These are phyloP conservation scores for Cucurbita ficifolia DNA, from an alignment of 306 rosid genomes.

Conservation along the genomic window DNA sequence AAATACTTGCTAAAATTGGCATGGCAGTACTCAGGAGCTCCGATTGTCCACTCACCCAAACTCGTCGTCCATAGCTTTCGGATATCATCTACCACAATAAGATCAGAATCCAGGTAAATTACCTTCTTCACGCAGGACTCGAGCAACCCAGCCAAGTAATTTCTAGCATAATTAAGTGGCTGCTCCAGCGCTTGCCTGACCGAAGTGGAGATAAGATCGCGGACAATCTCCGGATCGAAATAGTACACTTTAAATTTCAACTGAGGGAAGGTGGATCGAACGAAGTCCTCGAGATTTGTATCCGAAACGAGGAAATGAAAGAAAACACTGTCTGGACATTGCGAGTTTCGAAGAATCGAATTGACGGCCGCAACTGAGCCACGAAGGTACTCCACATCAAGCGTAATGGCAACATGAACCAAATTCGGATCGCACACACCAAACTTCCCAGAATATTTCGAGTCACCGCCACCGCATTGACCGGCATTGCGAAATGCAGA, in stretches of 20 bases:
- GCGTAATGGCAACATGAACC: constrained; percentile 71
- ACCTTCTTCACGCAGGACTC: constrained; percentile 60
- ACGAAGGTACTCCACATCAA: constrained; percentile 60
- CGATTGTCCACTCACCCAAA: constrained; percentile 36
- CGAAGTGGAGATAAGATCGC: constrained; percentile 58
- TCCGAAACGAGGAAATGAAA: constrained; percentile 78
- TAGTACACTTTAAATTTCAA: constrained; percentile 42
- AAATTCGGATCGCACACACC: constrained; percentile 35
- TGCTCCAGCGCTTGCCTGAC: constrained; percentile 66
- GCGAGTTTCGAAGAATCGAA: constrained; percentile 58
- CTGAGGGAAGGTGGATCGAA: constrained; percentile 42
- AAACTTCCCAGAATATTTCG: background rate
- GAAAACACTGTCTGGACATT: constrained; percentile 67
- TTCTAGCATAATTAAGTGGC: constrained; percentile 83
- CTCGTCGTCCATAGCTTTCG: constrained; percentile 39
- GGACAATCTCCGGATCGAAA: constrained; percentile 36
- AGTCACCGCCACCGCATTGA: constrained; percentile 16
- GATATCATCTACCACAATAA: constrained; percentile 64
- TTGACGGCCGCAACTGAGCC: constrained; percentile 77
- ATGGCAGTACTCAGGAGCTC: constrained; percentile 82
- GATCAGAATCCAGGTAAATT: constrained; percentile 74
- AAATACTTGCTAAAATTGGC: constrained; percentile 66
- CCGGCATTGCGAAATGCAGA: constrained; percentile 38
- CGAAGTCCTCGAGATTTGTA: constrained; percentile 24
- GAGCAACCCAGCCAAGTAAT: constrained; percentile 63